Evolutionary conservation across 257 asterid species (phyloP), one percentile per base, ranked within the genome.

Genomic region (Ajuga chamaepitys): DNA sequence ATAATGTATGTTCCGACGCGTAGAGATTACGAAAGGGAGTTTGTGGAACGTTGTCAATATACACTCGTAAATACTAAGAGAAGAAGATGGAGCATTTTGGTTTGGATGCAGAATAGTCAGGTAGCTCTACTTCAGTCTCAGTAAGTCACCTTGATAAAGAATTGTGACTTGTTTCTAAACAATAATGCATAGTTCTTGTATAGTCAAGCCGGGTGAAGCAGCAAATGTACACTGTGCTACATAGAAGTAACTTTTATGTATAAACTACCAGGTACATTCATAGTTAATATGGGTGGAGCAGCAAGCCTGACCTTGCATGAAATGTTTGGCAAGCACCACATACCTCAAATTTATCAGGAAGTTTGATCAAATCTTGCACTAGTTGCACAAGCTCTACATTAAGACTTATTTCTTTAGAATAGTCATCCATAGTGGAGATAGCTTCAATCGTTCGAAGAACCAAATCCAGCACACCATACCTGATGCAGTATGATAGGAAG

Each of bases 331-430:
- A 71, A 76, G 46, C 50, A 58, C 50, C 54, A 25, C 70, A 56
- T 71, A 93, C 96, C 94, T 89, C 97, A 52, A 70, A 65, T 68
- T 87, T 93, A 70, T 89, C 96, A 56, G 95, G 96, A 67, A 80
- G 82, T 67, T 82, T 73, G 65, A 90, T 80, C 47, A 94, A 78
- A 70, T 85, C 84, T 64, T 69, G 74, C 32, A 82, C 87, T 51
- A 81, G 82, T 59, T 71, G 78, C 78, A 84, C 68, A 14, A 86
- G 87, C 77, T 81, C 85, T 66, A 68, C 82, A 67, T 71, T 85
- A 54, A 52, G 67, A 64, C 85, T 86, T 41, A 88, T 66, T 57
- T 78, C 83, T 61, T 77, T 71, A 22, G 95, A 86, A 70, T 76
- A 88, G 21, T 82, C 78, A 76, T 90, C 95, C 54, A 72, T 66